These are phyloP conservation scores for Taxawa tesnikishii DNA, from an alignment of 2,329 filamentous ascomycete species.

Conservation along the genomic window DNA sequence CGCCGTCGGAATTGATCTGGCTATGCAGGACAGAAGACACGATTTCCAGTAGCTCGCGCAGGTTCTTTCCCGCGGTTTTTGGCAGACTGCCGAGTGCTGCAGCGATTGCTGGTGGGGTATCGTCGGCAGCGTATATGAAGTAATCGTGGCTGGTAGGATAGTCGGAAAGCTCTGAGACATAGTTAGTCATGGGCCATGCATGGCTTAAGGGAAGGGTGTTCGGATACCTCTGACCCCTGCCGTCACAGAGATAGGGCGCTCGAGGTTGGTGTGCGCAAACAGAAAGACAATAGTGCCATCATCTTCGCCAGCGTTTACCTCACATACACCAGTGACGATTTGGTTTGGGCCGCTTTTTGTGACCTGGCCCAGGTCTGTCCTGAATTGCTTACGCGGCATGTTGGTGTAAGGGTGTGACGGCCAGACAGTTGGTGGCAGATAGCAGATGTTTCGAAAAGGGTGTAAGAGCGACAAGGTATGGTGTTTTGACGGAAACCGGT, in stretches of 20 bases:
- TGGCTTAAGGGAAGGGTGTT: not conserved
- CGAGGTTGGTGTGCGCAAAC: slow-evolving; percentile 25
- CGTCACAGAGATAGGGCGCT: slow-evolving; percentile 4
- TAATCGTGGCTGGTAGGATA: slow-evolving; percentile 49
- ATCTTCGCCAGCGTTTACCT: slow-evolving; percentile 50
- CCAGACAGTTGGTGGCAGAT: not conserved
- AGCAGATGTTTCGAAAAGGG: too few species aligned
- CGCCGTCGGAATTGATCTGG: slow-evolving; percentile 25
- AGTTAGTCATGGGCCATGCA: not conserved
- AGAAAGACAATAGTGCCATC: slow-evolving; percentile 61
- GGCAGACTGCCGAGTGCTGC: slow-evolving; percentile 32
- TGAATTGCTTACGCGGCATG: slow-evolving; percentile 58
- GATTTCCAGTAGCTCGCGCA: slow-evolving; percentile 37
- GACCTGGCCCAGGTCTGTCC: slow-evolving; percentile 42
- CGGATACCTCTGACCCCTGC: slow-evolving; percentile 4
- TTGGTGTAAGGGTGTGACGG: slow-evolving; percentile 6
- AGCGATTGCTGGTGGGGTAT: slow-evolving; percentile 29
- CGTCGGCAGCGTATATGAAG: slow-evolving; percentile 42
- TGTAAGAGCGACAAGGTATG: too few species aligned
- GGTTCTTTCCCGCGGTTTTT: slow-evolving; percentile 30
- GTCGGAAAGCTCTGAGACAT: slow-evolving; percentile 39
- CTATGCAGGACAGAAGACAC: slow-evolving; percentile 28
- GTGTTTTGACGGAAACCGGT: too few species aligned
- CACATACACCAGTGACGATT: slow-evolving; percentile 32
- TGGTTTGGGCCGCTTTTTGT: slow-evolving; percentile 10